phyloP scores from a whole-genome alignment of 768 basidiomycete species.

The Amanita brunnescens region DNA sequence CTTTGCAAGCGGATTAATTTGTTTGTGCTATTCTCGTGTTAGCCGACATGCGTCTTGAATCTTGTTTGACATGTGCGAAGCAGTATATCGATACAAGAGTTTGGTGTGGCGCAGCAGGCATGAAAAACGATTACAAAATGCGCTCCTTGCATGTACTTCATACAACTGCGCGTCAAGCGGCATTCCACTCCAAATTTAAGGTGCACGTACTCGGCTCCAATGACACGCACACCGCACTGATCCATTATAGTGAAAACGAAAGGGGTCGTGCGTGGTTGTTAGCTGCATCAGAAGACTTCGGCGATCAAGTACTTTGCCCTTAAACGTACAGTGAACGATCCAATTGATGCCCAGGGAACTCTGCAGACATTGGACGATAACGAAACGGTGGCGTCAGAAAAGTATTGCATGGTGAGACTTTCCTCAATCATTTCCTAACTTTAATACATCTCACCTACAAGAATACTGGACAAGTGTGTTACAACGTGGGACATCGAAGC shows the following conservation, averaged over 20 bases:
- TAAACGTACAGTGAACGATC: neutral
- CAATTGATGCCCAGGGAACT: neutral
- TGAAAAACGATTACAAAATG: neutral
- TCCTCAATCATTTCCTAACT: neutral
- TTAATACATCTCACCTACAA: slow-evolving; percentile 4
- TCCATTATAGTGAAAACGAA: neutral
- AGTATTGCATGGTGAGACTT: neutral
- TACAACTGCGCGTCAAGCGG: neutral
- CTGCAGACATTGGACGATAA: neutral
- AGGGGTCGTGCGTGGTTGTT: neutral
- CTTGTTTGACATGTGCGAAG: slow-evolving; percentile 8
- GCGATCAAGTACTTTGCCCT: neutral
- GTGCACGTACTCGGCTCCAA: neutral
- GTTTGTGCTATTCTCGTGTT: slow-evolving; percentile 1
- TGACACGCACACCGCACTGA: neutral
- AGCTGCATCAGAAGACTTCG: neutral
- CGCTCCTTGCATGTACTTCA: slow-evolving; percentile 4
- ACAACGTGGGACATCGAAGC: slow-evolving; percentile 1
- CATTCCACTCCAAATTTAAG: neutral
- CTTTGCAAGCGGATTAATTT: neutral
- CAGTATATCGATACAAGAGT: neutral
- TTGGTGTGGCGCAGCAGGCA: neutral
- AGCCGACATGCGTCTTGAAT: slow-evolving; percentile 5
- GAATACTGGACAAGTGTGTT: slow-evolving; percentile 2
- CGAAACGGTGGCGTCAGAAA: neutral